phyloP scores from a whole-genome alignment of 352 stramenopile species.

The Stramenopiles sp. region DNA sequence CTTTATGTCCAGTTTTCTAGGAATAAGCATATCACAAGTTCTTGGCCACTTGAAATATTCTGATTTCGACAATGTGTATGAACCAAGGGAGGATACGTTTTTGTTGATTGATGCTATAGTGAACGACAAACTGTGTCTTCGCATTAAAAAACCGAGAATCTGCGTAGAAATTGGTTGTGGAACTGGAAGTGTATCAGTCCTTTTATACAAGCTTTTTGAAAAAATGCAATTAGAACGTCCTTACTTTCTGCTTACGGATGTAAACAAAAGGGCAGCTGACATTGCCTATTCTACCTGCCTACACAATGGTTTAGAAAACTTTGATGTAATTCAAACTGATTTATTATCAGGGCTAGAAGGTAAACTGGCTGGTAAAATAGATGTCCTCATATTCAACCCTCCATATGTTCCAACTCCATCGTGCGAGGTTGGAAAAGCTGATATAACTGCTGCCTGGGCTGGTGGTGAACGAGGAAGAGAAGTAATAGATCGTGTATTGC shows the following conservation, averaged over 20 bases:
- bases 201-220: not conserved
- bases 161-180: slow-evolving; percentile 67
- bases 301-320: not conserved
- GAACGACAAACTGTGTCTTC: slow-evolving; percentile 46
- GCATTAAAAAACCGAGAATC: slow-evolving; percentile 35
- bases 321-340: slow-evolving; percentile 9
- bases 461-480: slow-evolving; percentile 70
- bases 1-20: not conserved
- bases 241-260: not conserved
- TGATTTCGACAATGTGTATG: slow-evolving; percentile 51
- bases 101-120: slow-evolving; percentile 83
- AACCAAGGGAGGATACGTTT: slow-evolving; percentile 90
- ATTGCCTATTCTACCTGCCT: slow-evolving; percentile 20
- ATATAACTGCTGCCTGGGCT: slow-evolving; percentile 88
- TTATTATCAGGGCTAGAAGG: slow-evolving; percentile 16
- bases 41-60: slow-evolving; percentile 3
- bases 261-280: slow-evolving; percentile 19
- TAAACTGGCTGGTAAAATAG: slow-evolving; percentile 38
- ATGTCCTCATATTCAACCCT: slow-evolving; percentile 93
- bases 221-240: not conserved
- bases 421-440: slow-evolving; percentile 69
- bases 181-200: slow-evolving; percentile 29
- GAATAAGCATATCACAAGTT: not conserved
- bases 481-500: slow-evolving; percentile 82
- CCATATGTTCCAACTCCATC: slow-evolving; percentile 90